Evolutionary conservation across 768 basidiomycete genomes (phyloP).

Genomic region (Naganishia antarctica): DNA sequence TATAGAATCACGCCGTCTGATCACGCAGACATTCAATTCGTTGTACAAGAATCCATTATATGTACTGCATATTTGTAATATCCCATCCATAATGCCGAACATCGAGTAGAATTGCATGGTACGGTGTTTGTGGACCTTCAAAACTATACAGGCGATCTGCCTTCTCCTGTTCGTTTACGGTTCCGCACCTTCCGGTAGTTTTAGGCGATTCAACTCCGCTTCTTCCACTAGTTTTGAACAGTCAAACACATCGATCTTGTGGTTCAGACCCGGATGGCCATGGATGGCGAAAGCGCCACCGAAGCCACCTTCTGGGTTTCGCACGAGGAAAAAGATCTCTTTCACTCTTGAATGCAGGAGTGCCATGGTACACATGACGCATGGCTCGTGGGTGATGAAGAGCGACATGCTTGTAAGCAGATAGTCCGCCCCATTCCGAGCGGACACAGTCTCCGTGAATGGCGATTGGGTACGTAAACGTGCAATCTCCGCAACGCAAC

Average conservation of each 20-base stretch:
- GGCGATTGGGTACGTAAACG: slow-evolving; percentile 44
- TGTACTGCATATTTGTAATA: no score
- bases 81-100: no score
- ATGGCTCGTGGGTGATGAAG: slow-evolving; percentile 93
- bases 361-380: slow-evolving; percentile 97
- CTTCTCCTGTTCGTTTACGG: slow-evolving; percentile 28
- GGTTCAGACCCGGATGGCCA: slow-evolving; percentile 77
- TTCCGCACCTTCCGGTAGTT: slow-evolving; percentile 35
- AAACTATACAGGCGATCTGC: no score
- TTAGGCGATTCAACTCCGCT: slow-evolving; percentile 30
- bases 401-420: slow-evolving; percentile 76
- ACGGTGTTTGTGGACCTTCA: no score
- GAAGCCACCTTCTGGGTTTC: slow-evolving; percentile 70
- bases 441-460: slow-evolving; percentile 39
- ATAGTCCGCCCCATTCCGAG: slow-evolving; percentile 72
- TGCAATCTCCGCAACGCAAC: slow-evolving; percentile 52
- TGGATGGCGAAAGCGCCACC: slow-evolving; percentile 72
- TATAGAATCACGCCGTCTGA: no score
- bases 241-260: slow-evolving; percentile 68
- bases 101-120: no score
- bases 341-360: slow-evolving; percentile 89
- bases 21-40: no score
- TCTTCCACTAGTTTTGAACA: slow-evolving; percentile 54
- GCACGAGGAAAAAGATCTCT: slow-evolving; percentile 67
- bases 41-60: no score